phyloP scores from a whole-genome alignment of 192 early-diverging fungal genomes.

The Coemansia sp. region DNA sequence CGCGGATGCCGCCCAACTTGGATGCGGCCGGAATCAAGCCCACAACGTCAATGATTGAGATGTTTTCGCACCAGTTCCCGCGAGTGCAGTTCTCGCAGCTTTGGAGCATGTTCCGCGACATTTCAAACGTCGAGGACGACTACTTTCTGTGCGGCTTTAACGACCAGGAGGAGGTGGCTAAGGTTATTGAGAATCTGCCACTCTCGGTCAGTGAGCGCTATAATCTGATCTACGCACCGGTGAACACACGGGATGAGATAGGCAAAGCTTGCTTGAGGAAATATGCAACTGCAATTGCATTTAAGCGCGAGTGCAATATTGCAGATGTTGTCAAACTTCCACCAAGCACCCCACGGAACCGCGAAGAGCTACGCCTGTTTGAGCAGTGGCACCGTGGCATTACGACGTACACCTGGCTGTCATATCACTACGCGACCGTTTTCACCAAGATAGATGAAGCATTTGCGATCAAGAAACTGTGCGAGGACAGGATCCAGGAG shows the following conservation, averaged over 20 bases:
- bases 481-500: slow-evolving; percentile 51
- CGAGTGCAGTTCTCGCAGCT: slow-evolving; percentile 59
- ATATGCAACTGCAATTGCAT: slow-evolving; percentile 34
- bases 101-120: slow-evolving; percentile 72
- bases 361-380: slow-evolving; percentile 49
- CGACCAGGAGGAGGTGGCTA: slow-evolving; percentile 63
- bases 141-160: slow-evolving; percentile 79
- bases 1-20: slow-evolving; percentile 29
- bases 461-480: slow-evolving; percentile 48
- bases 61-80: slow-evolving; percentile 71
- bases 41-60: slow-evolving; percentile 69
- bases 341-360: slow-evolving; percentile 3
- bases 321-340: slow-evolving; percentile 57
- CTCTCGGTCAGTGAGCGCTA: slow-evolving; percentile 68
- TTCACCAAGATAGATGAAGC: slow-evolving; percentile 58
- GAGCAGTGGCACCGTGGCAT: slow-evolving; percentile 77
- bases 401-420: slow-evolving; percentile 88
- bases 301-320: slow-evolving; percentile 42
- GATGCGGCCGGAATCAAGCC: slow-evolving; percentile 71
- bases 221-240: slow-evolving; percentile 66
- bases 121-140: slow-evolving; percentile 61
- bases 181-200: slow-evolving; percentile 59
- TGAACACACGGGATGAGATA: slow-evolving; percentile 41
- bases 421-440: slow-evolving; percentile 58
- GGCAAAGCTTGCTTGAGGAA: slow-evolving; percentile 11